A percentile compares a stretch with the other conserved stretches of the same genome.
phyloP scores from a whole-genome alignment of 2,329 filamentous ascomycete genomes.

The Neopestalotiopsis clavispora region DNA sequence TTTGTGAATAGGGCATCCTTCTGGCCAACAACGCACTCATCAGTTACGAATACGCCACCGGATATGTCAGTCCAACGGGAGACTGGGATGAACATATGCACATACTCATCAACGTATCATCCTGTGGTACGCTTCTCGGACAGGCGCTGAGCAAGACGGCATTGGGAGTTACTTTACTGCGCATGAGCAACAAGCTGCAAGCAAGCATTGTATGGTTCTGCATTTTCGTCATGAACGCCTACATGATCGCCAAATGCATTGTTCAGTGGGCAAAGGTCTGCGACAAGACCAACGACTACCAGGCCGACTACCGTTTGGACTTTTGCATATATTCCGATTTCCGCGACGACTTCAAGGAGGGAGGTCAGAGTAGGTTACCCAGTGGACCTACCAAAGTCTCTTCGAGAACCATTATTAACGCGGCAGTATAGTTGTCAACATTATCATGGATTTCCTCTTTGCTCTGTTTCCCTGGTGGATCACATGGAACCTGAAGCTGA shows the following conservation, averaged over 20 bases:
- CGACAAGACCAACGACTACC: conserved; percentile 16
- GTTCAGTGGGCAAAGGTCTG: conserved; percentile 26
- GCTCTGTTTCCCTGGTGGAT: conserved; percentile 55
- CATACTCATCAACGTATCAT: conserved; percentile 21
- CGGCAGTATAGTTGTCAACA: conserved; percentile 47
- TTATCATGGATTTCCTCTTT: conserved; percentile 57
- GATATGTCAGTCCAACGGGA: conserved; percentile 18
- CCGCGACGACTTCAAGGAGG: conserved; percentile 20
- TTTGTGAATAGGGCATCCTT: conserved; percentile 13
- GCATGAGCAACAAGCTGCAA: conserved; percentile 32
- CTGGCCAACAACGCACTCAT: conserved; percentile 18
- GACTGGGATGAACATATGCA: conserved; percentile 23
- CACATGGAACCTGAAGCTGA: conserved; percentile 52
- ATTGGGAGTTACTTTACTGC: conserved; percentile 41
- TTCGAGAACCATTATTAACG: not conserved
- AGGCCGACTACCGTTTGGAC: conserved; percentile 17
- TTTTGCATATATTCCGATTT: conserved; percentile 20
- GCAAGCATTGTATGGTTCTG: conserved; percentile 36
- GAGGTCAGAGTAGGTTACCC: conserved; percentile 10
- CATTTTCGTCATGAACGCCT: conserved; percentile 38
- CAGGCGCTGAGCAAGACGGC: conserved; percentile 40
- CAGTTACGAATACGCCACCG: conserved; percentile 19
- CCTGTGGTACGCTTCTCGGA: conserved; percentile 20
- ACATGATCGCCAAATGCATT: conserved; percentile 26
- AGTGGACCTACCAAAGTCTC: not conserved